Conservation (phyloP, 169 alveolate genomes). For the Plasmodium coatneyi region DNA sequence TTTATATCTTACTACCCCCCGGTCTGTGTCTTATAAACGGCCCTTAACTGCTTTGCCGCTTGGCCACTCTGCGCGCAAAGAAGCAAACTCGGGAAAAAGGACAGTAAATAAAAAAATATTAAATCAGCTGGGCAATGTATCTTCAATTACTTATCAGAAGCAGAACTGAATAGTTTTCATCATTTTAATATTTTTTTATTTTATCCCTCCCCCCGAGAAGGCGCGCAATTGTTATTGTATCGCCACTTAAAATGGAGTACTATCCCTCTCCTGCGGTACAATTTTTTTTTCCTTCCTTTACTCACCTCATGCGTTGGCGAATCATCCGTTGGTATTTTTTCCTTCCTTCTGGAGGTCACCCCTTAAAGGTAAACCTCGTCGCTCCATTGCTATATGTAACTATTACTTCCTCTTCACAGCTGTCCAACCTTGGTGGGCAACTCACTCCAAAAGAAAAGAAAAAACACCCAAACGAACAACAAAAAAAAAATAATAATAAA, state of each 20-base stretch:
- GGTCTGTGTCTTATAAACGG: not conserved
- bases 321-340: not conserved
- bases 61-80: not conserved
- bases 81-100: not conserved
- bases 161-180: conserved; percentile 58
- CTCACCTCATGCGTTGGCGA: not conserved
- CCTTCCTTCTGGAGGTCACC: not conserved
- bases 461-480: not conserved
- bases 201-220: not conserved
- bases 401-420: not conserved
- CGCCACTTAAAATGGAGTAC: not conserved
- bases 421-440: not conserved
- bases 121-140: conserved; percentile 50
- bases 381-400: not conserved
- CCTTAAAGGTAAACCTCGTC: not conserved
- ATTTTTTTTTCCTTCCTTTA: not conserved
- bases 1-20: not conserved
- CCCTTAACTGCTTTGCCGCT: not conserved
- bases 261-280: not conserved
- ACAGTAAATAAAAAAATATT: conserved; percentile 13
- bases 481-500: not conserved
- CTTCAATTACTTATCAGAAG: conserved; percentile 59
- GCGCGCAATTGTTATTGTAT: not conserved
- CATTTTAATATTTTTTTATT: conserved; percentile 51
- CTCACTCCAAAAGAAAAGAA: not conserved